These are phyloP conservation scores for Paracoccidioides lutzii DNA, from an alignment of 2,329 filamentous ascomycete species.

Conservation along the genomic window DNA sequence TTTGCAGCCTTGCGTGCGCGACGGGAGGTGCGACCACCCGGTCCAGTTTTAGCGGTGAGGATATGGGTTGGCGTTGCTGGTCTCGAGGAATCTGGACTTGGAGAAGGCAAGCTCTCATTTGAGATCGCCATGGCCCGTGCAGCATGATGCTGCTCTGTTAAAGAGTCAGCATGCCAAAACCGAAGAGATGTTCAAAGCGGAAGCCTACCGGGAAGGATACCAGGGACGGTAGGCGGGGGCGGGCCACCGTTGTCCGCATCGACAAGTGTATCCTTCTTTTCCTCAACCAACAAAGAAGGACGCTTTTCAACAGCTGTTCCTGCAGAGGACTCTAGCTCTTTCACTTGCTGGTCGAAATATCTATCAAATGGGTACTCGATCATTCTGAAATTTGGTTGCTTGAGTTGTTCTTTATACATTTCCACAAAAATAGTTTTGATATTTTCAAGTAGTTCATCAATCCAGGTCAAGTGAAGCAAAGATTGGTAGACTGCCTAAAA, in stretches of 20 bases:
- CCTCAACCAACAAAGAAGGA: conserved; percentile 21
- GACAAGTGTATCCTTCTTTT: conserved; percentile 34
- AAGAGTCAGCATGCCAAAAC: conserved; percentile 14
- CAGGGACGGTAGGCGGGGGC: conserved; percentile 40
- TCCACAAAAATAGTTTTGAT: conserved; percentile 85
- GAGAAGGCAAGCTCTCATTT: conserved; percentile 55
- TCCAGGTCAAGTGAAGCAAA: conserved; percentile 87
- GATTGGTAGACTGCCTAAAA: conserved; percentile 87
- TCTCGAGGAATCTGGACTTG: conserved; percentile 63
- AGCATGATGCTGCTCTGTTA: conserved; percentile 32
- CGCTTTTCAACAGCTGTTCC: conserved; percentile 36
- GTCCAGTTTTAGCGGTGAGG: conserved; percentile 42
- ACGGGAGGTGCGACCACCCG: conserved; percentile 64
- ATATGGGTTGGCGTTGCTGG: conserved; percentile 58
- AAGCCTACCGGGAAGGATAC: conserved; percentile 36
- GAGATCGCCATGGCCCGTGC: conserved; percentile 37
- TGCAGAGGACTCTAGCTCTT: conserved; percentile 48
- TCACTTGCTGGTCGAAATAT: conserved; percentile 88
- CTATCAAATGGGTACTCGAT: conserved; percentile 77
- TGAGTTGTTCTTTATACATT: conserved; percentile 78
- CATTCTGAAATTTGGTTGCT: conserved; percentile 62
- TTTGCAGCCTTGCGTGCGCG: conserved; percentile 60
- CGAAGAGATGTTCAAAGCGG: neutral
- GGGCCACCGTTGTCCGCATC: conserved; percentile 39
- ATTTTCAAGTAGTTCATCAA: conserved; percentile 91